phyloP scores from a whole-genome alignment of 2,329 filamentous ascomycete species.

The Ascosphaera acerosa region DNA sequence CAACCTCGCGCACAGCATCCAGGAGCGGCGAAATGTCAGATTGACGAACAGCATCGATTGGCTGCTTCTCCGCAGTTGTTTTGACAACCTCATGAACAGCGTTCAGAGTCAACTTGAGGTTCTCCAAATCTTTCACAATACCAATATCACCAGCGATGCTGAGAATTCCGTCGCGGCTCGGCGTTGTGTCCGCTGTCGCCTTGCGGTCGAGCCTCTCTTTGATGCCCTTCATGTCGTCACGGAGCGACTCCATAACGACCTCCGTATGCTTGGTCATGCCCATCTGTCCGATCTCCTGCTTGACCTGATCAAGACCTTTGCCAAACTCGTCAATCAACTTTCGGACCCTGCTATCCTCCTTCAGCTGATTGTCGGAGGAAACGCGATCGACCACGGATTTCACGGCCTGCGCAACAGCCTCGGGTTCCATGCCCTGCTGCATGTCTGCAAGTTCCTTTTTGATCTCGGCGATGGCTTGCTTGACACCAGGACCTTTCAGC shows the following conservation, averaged over 20 bases:
- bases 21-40: conserved; percentile 16
- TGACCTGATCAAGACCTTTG: not conserved
- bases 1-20: conserved; percentile 25
- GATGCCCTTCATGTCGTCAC: conserved; percentile 19
- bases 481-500: conserved; percentile 12
- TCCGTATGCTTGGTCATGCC: conserved; percentile 1
- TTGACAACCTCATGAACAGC: conserved; percentile 32
- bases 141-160: conserved; percentile 29
- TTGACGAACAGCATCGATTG: conserved; percentile 10
- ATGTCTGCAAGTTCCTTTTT: conserved; percentile 32
- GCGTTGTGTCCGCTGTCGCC: conserved; percentile 25
- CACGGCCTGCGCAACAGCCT: conserved; percentile 2
- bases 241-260: not conserved
- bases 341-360: not conserved
- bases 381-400: not conserved
- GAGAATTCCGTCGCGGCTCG: conserved; percentile 28
- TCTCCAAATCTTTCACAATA: conserved; percentile 49
- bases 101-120: conserved; percentile 58
- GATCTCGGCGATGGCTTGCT: conserved; percentile 1
- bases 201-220: conserved; percentile 23
- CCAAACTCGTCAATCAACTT: not conserved
- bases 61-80: not conserved
- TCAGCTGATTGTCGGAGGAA: not conserved
- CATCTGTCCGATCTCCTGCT: not conserved
- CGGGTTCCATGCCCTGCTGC: conserved; percentile 11